Evolutionary conservation across 805 yeast genomes (phyloP), one percentile per base, ranked within the genome.

Genomic region (Saccharomycopsis malanga): DNA sequence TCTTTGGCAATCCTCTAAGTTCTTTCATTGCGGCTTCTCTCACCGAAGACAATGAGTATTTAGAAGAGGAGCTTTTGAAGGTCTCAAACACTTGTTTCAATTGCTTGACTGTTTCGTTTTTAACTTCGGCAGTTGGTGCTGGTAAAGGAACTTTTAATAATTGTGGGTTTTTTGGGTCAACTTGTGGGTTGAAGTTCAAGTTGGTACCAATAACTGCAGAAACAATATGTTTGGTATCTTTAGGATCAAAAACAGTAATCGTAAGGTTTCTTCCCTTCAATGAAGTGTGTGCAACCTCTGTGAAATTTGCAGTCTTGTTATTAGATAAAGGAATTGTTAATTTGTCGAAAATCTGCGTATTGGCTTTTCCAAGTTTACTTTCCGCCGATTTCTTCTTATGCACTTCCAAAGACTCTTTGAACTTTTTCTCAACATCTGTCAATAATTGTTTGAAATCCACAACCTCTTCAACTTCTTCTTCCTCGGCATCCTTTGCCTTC

Each of bases 221-320:
- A 24, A 83, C 73, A 24, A 91, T 75, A 51, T 75, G 72, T 56
- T 86, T 83, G 34, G 78, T 72, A 54, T 85, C 74, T 44, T 71
- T 72, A 4, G 95, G 95, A 58, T 91, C 96, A 62, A 83, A 91
- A 1, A 88, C 89, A 0, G 96, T 87, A n/a, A 91, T 76, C 27
- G 76, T 64, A 44, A 87, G 69, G 55, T 77, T 71, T 56, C 85
- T 73, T 23, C 72, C 69, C 55, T 82, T 82, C 44, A 77, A 55
- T 0, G 83, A 67, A 2, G 91, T 81, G 52, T 81, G 81, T 1
- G 95, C 95, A 24, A 87, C 64, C 25, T 79, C 70, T 2, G 77
- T 73, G 59, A 82, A 83, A 2, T 71, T 71, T 1, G 59, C 60
- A 5, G 67, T 61, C 43, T 72, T 68, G 12, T 73, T 69, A 37